Evolutionary conservation across 495 filamentous ascomycete genomes (phyloP).

Genomic region (Ramalina peruviana): DNA sequence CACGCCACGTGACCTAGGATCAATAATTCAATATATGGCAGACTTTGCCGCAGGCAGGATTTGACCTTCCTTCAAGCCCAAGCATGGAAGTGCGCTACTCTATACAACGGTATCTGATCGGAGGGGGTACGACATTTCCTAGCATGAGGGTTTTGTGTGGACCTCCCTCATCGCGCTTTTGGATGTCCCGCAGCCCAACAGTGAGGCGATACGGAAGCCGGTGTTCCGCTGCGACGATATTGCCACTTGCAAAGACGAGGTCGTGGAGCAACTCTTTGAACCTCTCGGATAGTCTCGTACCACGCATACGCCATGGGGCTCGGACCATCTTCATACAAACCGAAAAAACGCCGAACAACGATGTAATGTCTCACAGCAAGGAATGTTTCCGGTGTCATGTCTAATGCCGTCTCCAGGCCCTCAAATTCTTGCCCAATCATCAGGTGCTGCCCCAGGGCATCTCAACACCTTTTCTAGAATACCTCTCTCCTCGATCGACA

Average conservation of each 20-base stretch:
- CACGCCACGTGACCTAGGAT: no score
- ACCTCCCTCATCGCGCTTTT: no score
- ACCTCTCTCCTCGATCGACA: slow-evolving; percentile 74
- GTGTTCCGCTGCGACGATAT: neutral
- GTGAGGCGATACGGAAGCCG: no score
- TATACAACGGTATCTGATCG: no score
- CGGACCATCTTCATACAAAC: slow-evolving; percentile 97
- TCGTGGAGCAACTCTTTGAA: neutral
- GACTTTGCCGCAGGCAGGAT: no score
- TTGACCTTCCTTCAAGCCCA: no score
- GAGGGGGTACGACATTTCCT: no score
- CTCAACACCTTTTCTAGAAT: slow-evolving; percentile 72
- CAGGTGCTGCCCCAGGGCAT: slow-evolving; percentile 61
- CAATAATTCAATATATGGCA: no score
- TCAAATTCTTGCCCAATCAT: slow-evolving; percentile 90
- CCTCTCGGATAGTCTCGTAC: neutral
- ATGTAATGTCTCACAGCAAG: slow-evolving; percentile 37
- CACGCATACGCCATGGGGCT: slow-evolving; percentile 20
- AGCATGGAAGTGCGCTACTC: no score
- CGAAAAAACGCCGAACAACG: slow-evolving; percentile 77
- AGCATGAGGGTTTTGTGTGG: no score
- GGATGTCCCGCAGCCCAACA: no score
- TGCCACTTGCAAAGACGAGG: neutral
- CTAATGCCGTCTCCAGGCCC: slow-evolving; percentile 29
- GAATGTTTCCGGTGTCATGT: neutral